phyloP scores from a whole-genome alignment of 805 yeast genomes.

The Hanseniaspora mollemarum region DNA sequence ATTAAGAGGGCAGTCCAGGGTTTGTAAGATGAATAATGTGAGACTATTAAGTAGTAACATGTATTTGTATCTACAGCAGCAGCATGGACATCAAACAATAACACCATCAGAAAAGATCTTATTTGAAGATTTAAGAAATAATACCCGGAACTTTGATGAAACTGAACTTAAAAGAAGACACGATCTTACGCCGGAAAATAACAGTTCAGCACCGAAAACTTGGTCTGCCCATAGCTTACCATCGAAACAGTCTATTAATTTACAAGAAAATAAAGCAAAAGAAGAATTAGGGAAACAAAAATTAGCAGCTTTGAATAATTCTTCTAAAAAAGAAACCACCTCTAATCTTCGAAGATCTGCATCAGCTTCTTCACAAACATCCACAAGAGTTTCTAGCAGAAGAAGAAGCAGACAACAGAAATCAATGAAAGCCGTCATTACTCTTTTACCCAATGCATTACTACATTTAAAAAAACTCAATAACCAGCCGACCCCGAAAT shows the following conservation, averaged over 20 bases:
- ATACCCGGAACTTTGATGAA: constrained; percentile 3
- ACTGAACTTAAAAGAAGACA: background rate
- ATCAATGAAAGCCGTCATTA: constrained; percentile 83
- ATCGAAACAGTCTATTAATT: constrained; percentile 37
- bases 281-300: constrained; percentile 20
- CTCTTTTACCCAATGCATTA: constrained; percentile 66
- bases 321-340: background rate
- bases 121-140: constrained; percentile 13
- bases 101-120: constrained; percentile 1
- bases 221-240: constrained; percentile 40
- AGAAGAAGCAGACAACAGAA: constrained; percentile 53
- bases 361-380: constrained; percentile 15
- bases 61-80: background rate
- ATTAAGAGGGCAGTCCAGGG: too few relatives aligned
- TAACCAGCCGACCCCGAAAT: constrained; percentile 74
- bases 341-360: constrained; percentile 1
- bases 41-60: background rate
- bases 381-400: constrained; percentile 23
- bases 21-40: background rate
- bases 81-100: background rate
- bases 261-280: constrained; percentile 22
- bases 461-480: constrained; percentile 55
- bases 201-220: background rate
- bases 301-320: constrained; percentile 19
- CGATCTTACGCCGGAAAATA: background rate